Percentiles rank a stretch among this genome's conserved stretches.
These are phyloP conservation scores for Boletus barrowsii DNA, from an alignment of 768 basidiomycete genomes.

Conservation along the genomic window DNA sequence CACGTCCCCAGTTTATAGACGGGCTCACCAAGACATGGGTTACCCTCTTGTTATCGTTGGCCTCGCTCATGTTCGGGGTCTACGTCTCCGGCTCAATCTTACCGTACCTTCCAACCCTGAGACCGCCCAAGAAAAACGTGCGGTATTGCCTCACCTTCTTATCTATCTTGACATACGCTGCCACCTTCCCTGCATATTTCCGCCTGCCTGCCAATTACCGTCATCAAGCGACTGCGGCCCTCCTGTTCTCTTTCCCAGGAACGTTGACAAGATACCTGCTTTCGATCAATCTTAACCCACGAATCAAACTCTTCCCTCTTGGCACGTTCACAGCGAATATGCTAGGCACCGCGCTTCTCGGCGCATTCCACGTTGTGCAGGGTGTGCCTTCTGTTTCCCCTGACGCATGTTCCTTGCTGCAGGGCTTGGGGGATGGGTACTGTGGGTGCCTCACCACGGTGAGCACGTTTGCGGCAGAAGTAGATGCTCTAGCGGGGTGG, in stretches of 20 bases:
- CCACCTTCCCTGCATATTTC: conserved; percentile 77
- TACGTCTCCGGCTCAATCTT: conserved; percentile 48
- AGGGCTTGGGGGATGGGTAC: conserved; percentile 87
- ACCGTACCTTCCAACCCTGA: conserved; percentile 41
- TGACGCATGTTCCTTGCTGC: conserved; percentile 66
- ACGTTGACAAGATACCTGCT: conserved; percentile 80
- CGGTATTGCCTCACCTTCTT: conserved; percentile 52
- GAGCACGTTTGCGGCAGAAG: conserved; percentile 87
- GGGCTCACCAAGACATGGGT: conserved; percentile 78
- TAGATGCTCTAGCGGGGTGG: conserved; percentile 51
- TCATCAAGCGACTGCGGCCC: conserved; percentile 77
- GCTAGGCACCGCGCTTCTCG: conserved; percentile 80
- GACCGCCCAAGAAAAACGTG: conserved; percentile 40
- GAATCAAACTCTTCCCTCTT: conserved; percentile 59
- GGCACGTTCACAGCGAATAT: conserved; percentile 79
- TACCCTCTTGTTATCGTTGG: conserved; percentile 74
- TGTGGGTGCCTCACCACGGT: conserved; percentile 95
- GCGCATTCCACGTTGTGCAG: conserved; percentile 69
- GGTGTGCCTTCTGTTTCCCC: conserved; percentile 42
- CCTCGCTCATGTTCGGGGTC: conserved; percentile 73
- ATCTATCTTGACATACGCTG: conserved; percentile 66
- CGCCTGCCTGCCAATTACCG: conserved; percentile 66
- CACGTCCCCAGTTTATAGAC: conserved; percentile 67
- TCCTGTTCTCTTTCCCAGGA: conserved; percentile 89
- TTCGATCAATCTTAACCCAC: conserved; percentile 67